phyloP scores from a whole-genome alignment of 768 basidiomycete genomes.

The Dacryopinax spathularia region DNA sequence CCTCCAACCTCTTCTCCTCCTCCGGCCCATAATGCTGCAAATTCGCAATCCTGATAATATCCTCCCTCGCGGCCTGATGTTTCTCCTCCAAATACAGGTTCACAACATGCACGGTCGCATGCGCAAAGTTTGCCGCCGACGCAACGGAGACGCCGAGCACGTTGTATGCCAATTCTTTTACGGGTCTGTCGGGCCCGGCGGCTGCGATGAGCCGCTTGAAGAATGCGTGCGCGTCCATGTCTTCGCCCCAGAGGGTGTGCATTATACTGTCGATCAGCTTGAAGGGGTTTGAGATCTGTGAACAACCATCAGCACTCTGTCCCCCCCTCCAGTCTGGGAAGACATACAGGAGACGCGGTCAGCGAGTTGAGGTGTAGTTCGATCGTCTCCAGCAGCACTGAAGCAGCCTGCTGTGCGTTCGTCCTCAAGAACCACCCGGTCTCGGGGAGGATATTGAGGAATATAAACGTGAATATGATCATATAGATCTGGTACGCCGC shows the following conservation, averaged over 20 bases:
- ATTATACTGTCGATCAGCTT: constrained; percentile 4
- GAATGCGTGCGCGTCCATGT: constrained; percentile 32
- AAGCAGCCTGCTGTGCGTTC: constrained; percentile 39
- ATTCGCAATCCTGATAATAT: constrained; percentile 21
- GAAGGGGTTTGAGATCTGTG: neutral
- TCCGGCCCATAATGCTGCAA: constrained; percentile 23
- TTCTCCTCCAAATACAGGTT: constrained; percentile 45
- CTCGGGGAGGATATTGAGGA: constrained; percentile 52
- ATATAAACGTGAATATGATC: constrained; percentile 63
- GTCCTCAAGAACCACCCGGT: constrained; percentile 42
- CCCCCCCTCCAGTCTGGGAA: neutral
- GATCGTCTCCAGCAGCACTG: constrained; percentile 43
- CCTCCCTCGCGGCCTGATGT: constrained; percentile 15
- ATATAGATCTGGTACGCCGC: constrained; percentile 50
- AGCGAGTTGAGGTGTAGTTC: constrained; percentile 33
- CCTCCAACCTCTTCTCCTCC: constrained; percentile 29
- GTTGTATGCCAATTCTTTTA: constrained; percentile 51
- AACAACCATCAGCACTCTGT: neutral
- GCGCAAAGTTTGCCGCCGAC: constrained; percentile 50
- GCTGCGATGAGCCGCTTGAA: constrained; percentile 40
- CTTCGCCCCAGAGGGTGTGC: constrained; percentile 12
- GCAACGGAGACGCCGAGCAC: constrained; percentile 58
- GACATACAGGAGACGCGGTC: constrained; percentile 32
- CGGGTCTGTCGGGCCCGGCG: constrained; percentile 33
- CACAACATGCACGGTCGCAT: constrained; percentile 51